Percentiles rank a stretch among this genome's conserved stretches.
These are phyloP conservation scores for Acacia confusa DNA, from an alignment of 306 rosid species.

Conservation along the genomic window DNA sequence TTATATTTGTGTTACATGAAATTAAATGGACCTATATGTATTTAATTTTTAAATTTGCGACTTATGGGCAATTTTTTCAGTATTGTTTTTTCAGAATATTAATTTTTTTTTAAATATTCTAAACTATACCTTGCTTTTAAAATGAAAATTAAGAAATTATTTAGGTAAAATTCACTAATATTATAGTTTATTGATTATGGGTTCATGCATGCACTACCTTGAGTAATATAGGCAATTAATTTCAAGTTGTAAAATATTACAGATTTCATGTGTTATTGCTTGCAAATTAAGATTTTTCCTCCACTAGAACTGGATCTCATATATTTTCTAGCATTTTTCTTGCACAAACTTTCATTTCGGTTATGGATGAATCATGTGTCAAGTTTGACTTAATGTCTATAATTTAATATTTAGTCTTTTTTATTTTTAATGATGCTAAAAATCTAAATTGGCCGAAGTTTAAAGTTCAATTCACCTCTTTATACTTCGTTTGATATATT, in stretches of 20 bases:
- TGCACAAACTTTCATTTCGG: slow-evolving; percentile 8
- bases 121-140: neutral
- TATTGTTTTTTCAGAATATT: neutral
- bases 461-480: slow-evolving; percentile 35
- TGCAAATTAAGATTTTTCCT: slow-evolving; percentile 20
- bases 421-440: neutral
- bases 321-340: slow-evolving; percentile 8
- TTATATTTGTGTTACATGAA: too few relatives aligned
- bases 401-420: neutral
- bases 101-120: neutral
- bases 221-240: neutral
- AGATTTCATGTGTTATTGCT: slow-evolving; percentile 28
- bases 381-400: neutral
- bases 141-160: neutral
- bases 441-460: neutral
- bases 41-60: neutral
- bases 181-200: neutral
- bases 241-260: neutral
- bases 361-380: slow-evolving; percentile 32
- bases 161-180: neutral
- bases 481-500: slow-evolving; percentile 16
- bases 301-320: slow-evolving; percentile 42
- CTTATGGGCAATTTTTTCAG: neutral
- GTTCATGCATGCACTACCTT: neutral
- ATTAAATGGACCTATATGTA: too few relatives aligned